Evolutionary conservation across 2,329 filamentous ascomycete species (phyloP).

Genomic region (Aureobasidium sp.): DNA sequence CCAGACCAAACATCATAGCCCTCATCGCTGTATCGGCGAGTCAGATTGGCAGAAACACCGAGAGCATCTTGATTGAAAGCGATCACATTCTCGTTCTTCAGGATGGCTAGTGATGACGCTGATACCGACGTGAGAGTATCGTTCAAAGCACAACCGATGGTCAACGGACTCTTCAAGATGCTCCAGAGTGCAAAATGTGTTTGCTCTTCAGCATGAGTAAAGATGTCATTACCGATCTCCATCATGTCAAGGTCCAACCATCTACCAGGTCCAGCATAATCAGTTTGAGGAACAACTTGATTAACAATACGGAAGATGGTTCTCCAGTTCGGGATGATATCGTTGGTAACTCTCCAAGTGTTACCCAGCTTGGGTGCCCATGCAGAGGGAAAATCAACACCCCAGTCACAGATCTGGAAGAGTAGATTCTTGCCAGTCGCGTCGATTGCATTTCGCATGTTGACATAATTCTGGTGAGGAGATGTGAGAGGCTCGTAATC

Average conservation of each 20-base stretch:
- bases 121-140: conserved; percentile 39
- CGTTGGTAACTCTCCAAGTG: conserved; percentile 51
- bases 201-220: conserved; percentile 53
- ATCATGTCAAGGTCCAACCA: conserved; percentile 63
- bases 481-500: conserved; percentile 48
- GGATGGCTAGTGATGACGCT: conserved; percentile 45
- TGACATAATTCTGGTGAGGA: conserved; percentile 50
- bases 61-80: conserved; percentile 22
- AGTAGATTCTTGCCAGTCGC: conserved; percentile 49
- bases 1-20: conserved; percentile 61
- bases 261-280: conserved; percentile 50
- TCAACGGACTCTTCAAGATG: conserved; percentile 57
- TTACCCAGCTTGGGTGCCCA: conserved; percentile 58
- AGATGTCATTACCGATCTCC: conserved; percentile 53
- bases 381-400: conserved; percentile 40
- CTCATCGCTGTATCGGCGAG: conserved; percentile 51
- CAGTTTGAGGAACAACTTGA: conserved; percentile 54
- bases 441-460: conserved; percentile 54
- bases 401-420: conserved; percentile 42
- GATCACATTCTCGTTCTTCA: conserved; percentile 29
- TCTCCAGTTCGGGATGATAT: conserved; percentile 48
- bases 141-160: conserved; percentile 52
- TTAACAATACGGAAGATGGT: conserved; percentile 60
- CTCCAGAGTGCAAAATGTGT: conserved; percentile 62
- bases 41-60: conserved; percentile 23